Percentiles rank a stretch among this genome's conserved stretches.
phyloP scores from a whole-genome alignment of 768 basidiomycete genomes.

The Kwoniella newhampshirensis region DNA sequence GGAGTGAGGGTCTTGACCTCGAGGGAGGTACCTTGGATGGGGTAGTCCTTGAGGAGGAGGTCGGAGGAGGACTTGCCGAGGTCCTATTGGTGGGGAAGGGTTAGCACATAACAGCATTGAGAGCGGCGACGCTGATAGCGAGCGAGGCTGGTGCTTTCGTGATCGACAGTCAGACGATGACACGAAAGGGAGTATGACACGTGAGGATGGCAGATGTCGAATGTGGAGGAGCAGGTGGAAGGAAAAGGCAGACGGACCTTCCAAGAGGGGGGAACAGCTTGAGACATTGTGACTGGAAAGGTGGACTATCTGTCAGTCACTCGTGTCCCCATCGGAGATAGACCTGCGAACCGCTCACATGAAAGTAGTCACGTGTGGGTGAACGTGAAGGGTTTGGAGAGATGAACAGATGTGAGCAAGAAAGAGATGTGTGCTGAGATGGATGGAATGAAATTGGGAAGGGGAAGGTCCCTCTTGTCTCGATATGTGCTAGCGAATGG shows the following conservation, averaged over 20 bases:
- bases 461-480: too few relatives aligned
- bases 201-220: slow-evolving; percentile 8
- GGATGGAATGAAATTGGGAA: too few relatives aligned
- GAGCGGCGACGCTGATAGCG: too few relatives aligned
- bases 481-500: too few relatives aligned
- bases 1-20: slow-evolving; percentile 57
- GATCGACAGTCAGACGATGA: too few relatives aligned
- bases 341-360: slow-evolving; percentile 6
- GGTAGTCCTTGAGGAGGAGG: slow-evolving; percentile 89
- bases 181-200: too few relatives aligned
- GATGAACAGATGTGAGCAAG: background rate
- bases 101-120: too few relatives aligned
- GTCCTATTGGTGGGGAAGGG: slow-evolving; percentile 33
- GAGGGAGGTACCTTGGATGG: slow-evolving; percentile 61
- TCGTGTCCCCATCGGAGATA: background rate
- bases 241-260: slow-evolving; percentile 61
- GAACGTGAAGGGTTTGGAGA: too few relatives aligned
- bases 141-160: too few relatives aligned
- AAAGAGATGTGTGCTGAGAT: background rate
- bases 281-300: slow-evolving; percentile 60
- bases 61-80: slow-evolving; percentile 93
- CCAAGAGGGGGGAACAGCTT: slow-evolving; percentile 96
- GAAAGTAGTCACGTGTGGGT: slow-evolving; percentile 11
- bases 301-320: background rate
- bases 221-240: too few relatives aligned